Evolutionary conservation across 306 rosid species (phyloP), one percentile per base, ranked within the genome.

Genomic region (Cucurbita pepo): DNA sequence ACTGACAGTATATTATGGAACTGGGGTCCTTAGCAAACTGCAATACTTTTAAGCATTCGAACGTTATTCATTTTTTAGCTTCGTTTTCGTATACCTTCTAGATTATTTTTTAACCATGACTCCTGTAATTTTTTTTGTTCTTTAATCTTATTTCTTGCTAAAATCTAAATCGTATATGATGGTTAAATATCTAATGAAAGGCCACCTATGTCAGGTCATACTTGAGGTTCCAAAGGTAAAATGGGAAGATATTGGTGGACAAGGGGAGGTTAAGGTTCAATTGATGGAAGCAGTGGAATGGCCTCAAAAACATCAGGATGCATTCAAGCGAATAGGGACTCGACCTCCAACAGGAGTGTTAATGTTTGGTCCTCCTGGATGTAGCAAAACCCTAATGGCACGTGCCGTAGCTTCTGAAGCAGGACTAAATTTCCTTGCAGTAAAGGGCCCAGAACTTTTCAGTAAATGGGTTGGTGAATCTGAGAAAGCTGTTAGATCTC

Each of bases 401-500:
- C 90, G 96, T 34, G 97, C 98, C 47, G 94, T 93, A 77, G 97
- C 98, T 80, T 88, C 97, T 74, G 88, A 90, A 79, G 96, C 97
- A 41, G 87, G 88, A 37, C 80, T 90, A 71, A 93, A 93, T 81
- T 93, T 90, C 79, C 90, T 93, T 74, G 92, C 97, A 22, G 96
- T 93, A 38, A 93, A 90, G 86, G 98, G 98, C 82, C 98, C 96
- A 8, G 97, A 90, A 78, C 97, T 93, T 84, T 93, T 86, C 82
- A 88, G 96, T 77, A 93, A 93, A 83, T 93, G 98, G 98, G 98
- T 93, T 77, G 98, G 97, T 52, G 98, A 93, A 86, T 93, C 98
- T 69, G 97, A 93, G 94, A 90, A 93, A 85, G 98, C 93, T 66
- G 98, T 90, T 72, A 90, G 83, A 82, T 81, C 95, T 54, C 79